Evolutionary conservation across 305 asterid species (phyloP), one percentile per base, ranked within the genome.

Genomic region (Solanum chacoense): DNA sequence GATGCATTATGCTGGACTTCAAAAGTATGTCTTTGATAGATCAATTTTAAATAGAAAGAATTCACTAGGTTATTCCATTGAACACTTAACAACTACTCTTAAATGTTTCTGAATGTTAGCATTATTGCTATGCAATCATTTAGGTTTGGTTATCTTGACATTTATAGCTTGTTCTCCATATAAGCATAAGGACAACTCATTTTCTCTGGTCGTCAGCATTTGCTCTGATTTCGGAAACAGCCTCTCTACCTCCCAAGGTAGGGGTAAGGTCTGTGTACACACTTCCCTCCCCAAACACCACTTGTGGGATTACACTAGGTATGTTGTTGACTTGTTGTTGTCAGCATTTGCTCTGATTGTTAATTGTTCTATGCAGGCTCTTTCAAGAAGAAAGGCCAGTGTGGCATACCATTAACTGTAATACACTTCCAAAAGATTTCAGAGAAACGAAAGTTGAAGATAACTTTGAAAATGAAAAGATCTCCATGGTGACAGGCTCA

Each of bases 341-440:
- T 29, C 22, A 3, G 29, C 63, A 35, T 80, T 31, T 71, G 32
- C 84, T 50, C 79, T 88, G 78, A 88, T 71, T 83, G 83, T 22
- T 29, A 34, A 75, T 69, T 59, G 65, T 78, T 38, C 37, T 89
- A 77, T 50, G 85, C 93, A 97, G 99, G 88, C 95, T 95, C 87
- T 97, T 96, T 91, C 94, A 94, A 75, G 99, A 94, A 91, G 99
- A 96, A 90, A 94, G 98, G 65, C 98, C 98, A 13, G 93, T 92
- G 37, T 96, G 98, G 78, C 96, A 97, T 90, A 96, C 94, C 31
- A 93, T 97, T 76, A 94, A 97, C 92, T 97, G 99, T 91, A 96
- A 96, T 90, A 92, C 89, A 74, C 96, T 96, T 55, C 93, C 94
- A 4, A 95, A 94, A 89, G 97, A 92, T 65, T 65, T 88, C 89